Conservation (phyloP, 1,284 basidiomycete species). For the Trametes pubescens region DNA sequence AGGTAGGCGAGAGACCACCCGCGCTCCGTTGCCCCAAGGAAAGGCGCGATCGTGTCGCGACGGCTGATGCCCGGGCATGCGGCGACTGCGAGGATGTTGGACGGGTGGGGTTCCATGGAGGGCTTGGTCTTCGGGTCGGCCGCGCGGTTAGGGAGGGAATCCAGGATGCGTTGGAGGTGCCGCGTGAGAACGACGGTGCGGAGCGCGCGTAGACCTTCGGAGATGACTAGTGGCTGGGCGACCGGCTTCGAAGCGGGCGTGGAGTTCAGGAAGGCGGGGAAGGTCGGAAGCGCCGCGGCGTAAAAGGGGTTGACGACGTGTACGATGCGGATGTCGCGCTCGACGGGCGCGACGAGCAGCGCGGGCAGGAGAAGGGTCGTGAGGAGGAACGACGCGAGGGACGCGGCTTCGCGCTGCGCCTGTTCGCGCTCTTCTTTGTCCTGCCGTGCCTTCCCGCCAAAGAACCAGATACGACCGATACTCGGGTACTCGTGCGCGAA, state of each 20-base stretch:
- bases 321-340: slow-evolving; percentile 86
- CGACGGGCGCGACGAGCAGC: slow-evolving; percentile 79
- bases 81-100: slow-evolving; percentile 75
- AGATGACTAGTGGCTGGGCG: slow-evolving; percentile 53
- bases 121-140: slow-evolving; percentile 43
- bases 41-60: slow-evolving; percentile 68
- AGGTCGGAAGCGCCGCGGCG: slow-evolving; percentile 69
- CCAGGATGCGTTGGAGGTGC: slow-evolving; percentile 80
- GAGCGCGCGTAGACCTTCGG: slow-evolving; percentile 72
- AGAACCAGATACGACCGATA: slow-evolving; percentile 57
- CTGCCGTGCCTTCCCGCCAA: slow-evolving; percentile 27
- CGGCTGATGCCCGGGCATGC: slow-evolving; percentile 80
- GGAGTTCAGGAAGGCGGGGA: slow-evolving; percentile 44
- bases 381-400: slow-evolving; percentile 80
- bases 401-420: slow-evolving; percentile 51
- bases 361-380: slow-evolving; percentile 80
- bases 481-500: slow-evolving; percentile 78
- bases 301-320: slow-evolving; percentile 87
- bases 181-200: slow-evolving; percentile 69
- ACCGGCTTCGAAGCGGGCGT: slow-evolving; percentile 32
- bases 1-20: slow-evolving; percentile 61
- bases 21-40: slow-evolving; percentile 54
- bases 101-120: slow-evolving; percentile 52
- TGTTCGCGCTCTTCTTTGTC: slow-evolving; percentile 45
- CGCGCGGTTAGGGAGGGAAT: slow-evolving; percentile 70